phyloP scores from a whole-genome alignment of 148 eudicot species.

The Selenicereus undatus region DNA sequence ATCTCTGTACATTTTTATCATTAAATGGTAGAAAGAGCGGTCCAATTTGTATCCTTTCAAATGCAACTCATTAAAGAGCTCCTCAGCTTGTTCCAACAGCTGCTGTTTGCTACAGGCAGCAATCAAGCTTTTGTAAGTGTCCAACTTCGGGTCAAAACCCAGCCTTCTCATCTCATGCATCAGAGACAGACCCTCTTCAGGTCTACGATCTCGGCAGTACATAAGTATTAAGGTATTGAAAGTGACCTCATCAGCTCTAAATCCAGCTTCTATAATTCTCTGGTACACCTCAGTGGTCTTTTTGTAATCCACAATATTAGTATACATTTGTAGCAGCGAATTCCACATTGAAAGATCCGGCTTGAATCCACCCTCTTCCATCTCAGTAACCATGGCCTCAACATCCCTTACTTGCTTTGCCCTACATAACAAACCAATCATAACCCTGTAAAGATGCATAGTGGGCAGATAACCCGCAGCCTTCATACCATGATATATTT shows the following conservation, averaged over 20 bases:
- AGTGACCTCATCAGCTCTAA: conserved; percentile 78
- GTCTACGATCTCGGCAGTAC: conserved; percentile 87
- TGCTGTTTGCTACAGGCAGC: conserved; percentile 73
- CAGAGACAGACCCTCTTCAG: conserved; percentile 69
- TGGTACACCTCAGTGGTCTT: conserved; percentile 71
- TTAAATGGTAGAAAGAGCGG: conserved; percentile 85
- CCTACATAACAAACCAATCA: conserved; percentile 70
- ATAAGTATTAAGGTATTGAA: conserved; percentile 77
- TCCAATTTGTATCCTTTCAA: conserved; percentile 67
- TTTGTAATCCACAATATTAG: conserved; percentile 64
- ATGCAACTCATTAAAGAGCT: conserved; percentile 61
- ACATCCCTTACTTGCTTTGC: conserved; percentile 83
- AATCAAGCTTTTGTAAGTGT: conserved; percentile 83
- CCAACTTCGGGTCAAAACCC: conserved; percentile 58
- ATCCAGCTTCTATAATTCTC: conserved; percentile 56
- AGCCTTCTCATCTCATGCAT: conserved; percentile 68
- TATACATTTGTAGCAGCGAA: conserved; percentile 78
- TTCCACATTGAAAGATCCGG: conserved; percentile 86
- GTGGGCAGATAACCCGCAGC: conserved; percentile 96
- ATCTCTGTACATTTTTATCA: conserved; percentile 89
- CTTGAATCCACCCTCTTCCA: conserved; percentile 82
- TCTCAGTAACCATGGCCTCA: conserved; percentile 80
- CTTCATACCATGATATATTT: conserved; percentile 91
- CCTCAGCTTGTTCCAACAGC: conserved; percentile 72
- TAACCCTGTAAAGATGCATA: conserved; percentile 88